A percentile compares a stretch with the other conserved stretches of the same genome.
Evolutionary conservation across 371 early-diverging fungal genomes (phyloP).

Genomic region (Modicella reniformis): DNA sequence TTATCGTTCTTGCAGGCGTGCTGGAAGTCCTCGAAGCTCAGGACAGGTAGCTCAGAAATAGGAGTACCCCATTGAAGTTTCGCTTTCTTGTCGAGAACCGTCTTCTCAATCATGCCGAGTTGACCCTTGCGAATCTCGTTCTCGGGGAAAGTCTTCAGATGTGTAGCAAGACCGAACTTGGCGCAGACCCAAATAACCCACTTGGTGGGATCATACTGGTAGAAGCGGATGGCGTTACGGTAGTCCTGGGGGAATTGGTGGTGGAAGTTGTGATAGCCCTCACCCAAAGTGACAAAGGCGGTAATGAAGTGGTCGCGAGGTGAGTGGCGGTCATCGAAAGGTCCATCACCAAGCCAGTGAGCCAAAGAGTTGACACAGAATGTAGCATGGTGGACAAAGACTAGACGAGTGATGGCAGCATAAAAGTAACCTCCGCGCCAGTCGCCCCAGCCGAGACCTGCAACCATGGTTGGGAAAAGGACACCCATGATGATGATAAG

Average conservation of each 20-base stretch:
- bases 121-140: slow-evolving; percentile 92
- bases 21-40: slow-evolving; percentile 83
- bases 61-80: slow-evolving; percentile 83
- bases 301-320: slow-evolving; percentile 88
- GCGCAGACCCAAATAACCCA: slow-evolving; percentile 86
- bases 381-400: slow-evolving; percentile 92
- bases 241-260: slow-evolving; percentile 97
- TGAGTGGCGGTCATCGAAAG: slow-evolving; percentile 85
- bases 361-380: slow-evolving; percentile 95
- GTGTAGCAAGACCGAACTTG: slow-evolving; percentile 81
- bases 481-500: slow-evolving; percentile 81
- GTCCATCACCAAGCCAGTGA: slow-evolving; percentile 81
- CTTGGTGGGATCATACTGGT: slow-evolving; percentile 97
- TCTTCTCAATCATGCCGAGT: slow-evolving; percentile 88
- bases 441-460: slow-evolving; percentile 92
- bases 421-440: slow-evolving; percentile 92
- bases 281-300: slow-evolving; percentile 84
- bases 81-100: slow-evolving; percentile 71
- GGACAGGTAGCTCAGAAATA: slow-evolving; percentile 76
- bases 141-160: slow-evolving; percentile 89
- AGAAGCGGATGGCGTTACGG: slow-evolving; percentile 91
- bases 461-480: slow-evolving; percentile 84
- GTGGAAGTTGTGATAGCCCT: slow-evolving; percentile 93
- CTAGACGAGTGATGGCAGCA: slow-evolving; percentile 83
- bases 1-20: slow-evolving; percentile 70